Evolutionary conservation across 1,139 yeast species (phyloP).

Genomic region (Candida mesenterica): DNA sequence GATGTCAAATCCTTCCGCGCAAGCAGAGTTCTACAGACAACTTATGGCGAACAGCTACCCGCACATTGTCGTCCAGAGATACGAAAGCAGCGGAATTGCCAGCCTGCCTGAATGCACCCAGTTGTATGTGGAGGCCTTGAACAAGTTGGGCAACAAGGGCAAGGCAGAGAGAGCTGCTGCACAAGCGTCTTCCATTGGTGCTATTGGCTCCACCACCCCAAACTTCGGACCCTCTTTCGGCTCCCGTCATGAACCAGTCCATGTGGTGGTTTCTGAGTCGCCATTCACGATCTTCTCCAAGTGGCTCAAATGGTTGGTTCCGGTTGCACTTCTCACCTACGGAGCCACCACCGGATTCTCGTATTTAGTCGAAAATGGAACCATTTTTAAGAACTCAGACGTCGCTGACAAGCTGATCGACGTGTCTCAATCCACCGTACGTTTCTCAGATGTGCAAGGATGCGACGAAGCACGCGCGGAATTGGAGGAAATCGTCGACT

Average conservation of each 20-base stretch:
- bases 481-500: slow-evolving; percentile 93
- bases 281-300: slow-evolving; percentile 72
- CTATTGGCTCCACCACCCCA: slow-evolving; percentile 20
- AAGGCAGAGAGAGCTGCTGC: slow-evolving; percentile 66
- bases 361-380: slow-evolving; percentile 80
- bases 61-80: slow-evolving; percentile 87
- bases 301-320: slow-evolving; percentile 88
- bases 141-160: slow-evolving; percentile 69
- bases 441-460: slow-evolving; percentile 92
- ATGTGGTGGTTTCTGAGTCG: slow-evolving; percentile 86
- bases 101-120: slow-evolving; percentile 73
- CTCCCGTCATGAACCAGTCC: slow-evolving; percentile 71
- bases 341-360: slow-evolving; percentile 76
- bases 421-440: slow-evolving; percentile 82
- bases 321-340: slow-evolving; percentile 69
- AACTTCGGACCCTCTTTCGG: slow-evolving; percentile 38
- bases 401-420: slow-evolving; percentile 77
- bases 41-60: slow-evolving; percentile 81
- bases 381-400: slow-evolving; percentile 74
- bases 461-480: slow-evolving; percentile 98
- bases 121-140: slow-evolving; percentile 76
- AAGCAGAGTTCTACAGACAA: slow-evolving; percentile 77
- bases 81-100: slow-evolving; percentile 89
- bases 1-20: slow-evolving; percentile 62
- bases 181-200: slow-evolving; percentile 15